Evolutionary conservation across 257 asterid species (phyloP), one percentile per base, ranked within the genome.

Genomic region (Nicotiana benthamiana): DNA sequence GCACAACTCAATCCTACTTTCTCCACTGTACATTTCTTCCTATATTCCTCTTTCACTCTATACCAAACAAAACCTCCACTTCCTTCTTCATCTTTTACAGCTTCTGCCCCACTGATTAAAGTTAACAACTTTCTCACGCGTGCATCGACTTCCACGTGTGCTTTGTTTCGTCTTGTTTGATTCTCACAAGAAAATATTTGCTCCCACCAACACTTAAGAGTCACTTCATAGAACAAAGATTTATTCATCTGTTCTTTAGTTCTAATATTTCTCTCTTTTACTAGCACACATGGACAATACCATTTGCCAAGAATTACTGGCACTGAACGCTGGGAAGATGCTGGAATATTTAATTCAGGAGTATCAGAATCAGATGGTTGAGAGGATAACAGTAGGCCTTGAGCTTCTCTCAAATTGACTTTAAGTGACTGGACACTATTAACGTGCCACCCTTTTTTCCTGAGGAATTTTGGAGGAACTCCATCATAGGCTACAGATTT

Each of bases 151-250:
- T 53, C 86, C 34, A 92, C 93, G 0, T 16, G 62, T 7, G 79
- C 79, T 48, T 22, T 24, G 9, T 48, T 60, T 16, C 16, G 30
- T 13, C 59, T 22, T 12, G 85, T 77, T 40, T 82, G 88, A 9
- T 91, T 92, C 64, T 88, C 90, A 26, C 85, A 87, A 0, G 81
- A 76, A 34, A 88, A 89, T 72, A 94, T 87, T 79, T 83, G 82
- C 78, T 94, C 97, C 98, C 98, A 94, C 97, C 98, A 91, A 34
- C 82, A 88, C 89, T 94, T 89, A 3, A 92, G 88, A 26, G 92
- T 89, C 85, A 89, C 32, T 46, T 94, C 97, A 79, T 92, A 92
- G 48, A 91, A 61, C 84, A 89, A 51, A 17, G 90, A 84, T 72
- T 81, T 86, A 26, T 81, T 77, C 97, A 92, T 90, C 77, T 90